Base-by-base conservation (phyloP, 2,329 filamentous ascomycete genomes). In the Tolypocladium endophyticum region DNA sequence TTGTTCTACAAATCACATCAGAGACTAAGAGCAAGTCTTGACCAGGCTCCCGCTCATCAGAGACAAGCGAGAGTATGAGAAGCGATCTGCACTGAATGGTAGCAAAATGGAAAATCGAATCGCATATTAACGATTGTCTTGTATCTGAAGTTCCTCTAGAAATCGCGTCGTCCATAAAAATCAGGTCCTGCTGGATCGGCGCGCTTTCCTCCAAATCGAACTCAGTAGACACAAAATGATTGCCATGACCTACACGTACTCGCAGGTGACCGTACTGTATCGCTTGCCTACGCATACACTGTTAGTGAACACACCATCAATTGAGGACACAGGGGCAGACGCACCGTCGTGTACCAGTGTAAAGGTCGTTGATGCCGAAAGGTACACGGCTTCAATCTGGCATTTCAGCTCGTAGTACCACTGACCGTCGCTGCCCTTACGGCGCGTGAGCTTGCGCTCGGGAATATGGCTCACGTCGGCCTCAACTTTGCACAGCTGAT, bases 391-490 rank as follows among this genome's bases (percentile, higher is more conserved):
- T 62, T 79, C 75, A 20, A 79, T 73, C 59, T 73, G 69, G 62
- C 69, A 76, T 50, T 62, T 67, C 33, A 78, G 61, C 20, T 73
- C 69, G 45, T 77, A 78, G 61, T 78, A 76, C 69, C 63, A 69
- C 61, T 72, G 63, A 1, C 73, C 72, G 33, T 79, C 75, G 9
- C 55, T 60, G 9, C 76, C 76, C 54, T 65, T 62, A 35, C 67
- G 67, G n/a, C 70, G 67, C 1, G 66, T 63, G 3, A 78, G 60
- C 39, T 69, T 58, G 41, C 69, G 61, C 61, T 76, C 73, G 0
- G 76, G 75, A 16, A 79, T 76, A 43, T 74, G 68, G 57, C 70
- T 71, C 39, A 79, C 66, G 56, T 78, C 73, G 9, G 75, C 76
- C 58, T 72, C 72, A 4, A 79, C 66, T 12, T 67, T 62, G n/a